Conservation (phyloP, 2,329 filamentous ascomycete species). For the Claviceps citrina region DNA sequence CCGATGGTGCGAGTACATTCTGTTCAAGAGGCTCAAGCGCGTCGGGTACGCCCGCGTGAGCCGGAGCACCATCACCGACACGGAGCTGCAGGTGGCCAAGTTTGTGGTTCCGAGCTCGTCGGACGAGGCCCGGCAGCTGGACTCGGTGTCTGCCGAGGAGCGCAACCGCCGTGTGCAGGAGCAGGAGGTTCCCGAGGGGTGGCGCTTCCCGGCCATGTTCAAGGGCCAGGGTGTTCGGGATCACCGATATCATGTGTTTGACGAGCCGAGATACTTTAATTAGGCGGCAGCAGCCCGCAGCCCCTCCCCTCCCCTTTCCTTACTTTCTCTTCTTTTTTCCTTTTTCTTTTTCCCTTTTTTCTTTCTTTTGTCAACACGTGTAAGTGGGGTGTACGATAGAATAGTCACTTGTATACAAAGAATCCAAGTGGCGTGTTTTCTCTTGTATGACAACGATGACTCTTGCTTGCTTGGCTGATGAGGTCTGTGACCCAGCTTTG, state of each 20-base stretch:
- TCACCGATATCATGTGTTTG: constrained; percentile 88
- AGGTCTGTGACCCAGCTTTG: too few species aligned
- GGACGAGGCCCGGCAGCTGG: constrained; percentile 33
- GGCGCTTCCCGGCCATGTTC: constrained; percentile 75
- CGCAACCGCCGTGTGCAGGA: constrained; percentile 49
- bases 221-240: constrained; percentile 73
- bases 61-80: constrained; percentile 85
- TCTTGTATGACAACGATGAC: too few species aligned
- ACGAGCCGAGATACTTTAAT: constrained; percentile 65
- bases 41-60: constrained; percentile 83
- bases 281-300: constrained; percentile 8
- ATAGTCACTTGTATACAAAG: too few species aligned
- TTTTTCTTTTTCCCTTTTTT: too few species aligned
- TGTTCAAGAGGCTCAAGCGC: constrained; percentile 78
- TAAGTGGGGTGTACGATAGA: too few species aligned
- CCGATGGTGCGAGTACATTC: constrained; percentile 96
- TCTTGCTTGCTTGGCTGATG: too few species aligned
- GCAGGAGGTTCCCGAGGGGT: constrained; percentile 56
- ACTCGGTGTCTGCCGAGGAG: constrained; percentile 32
- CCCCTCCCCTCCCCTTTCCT: too few species aligned
- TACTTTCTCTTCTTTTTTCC: too few species aligned
- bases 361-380: too few species aligned
- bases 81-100: constrained; percentile 90
- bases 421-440: too few species aligned
- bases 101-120: constrained; percentile 63